Base-by-base conservation (phyloP, 768 basidiomycete genomes). In the Boletus reticulatus region DNA sequence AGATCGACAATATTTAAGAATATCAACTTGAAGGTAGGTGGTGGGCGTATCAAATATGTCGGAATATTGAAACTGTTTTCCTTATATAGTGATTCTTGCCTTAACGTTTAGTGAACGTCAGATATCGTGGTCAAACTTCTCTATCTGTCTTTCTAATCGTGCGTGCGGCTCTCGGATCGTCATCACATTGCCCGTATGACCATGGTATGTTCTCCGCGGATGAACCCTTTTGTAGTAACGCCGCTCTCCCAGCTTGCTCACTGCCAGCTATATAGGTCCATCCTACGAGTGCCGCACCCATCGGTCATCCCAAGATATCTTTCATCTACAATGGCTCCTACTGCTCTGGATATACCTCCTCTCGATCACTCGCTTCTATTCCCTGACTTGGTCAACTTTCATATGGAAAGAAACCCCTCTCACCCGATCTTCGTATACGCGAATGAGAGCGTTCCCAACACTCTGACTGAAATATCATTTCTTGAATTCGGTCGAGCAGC, bases 401-500 rank as follows among this genome's bases (percentile, higher is more conserved):
- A 66, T 39, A 61, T 67, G 48, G 51, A 62, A 16, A 60, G 44
- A 41, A 72, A 72, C 41, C 46, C 72, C 0, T 36, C 49, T n/a
- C 47, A 61, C 17, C 68, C 71, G 1, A 42, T 59, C 12, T 71
- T 59, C 31, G 51, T 58, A 6, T 67, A 60, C 42, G 13, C 48
- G 6, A 44, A 64, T 47, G 53, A 67, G 45, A 24, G 37, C n/a
- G 14, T 9, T 58, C 39, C 60, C 0, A 43, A 52, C 19, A 43
- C 47, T 2, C 37, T 50, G 46, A 68, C 56, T 16, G 61, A 65
- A 37, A 60, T 72, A n/a, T 60, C 63, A 6, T 57, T 62, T 29
- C 57, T 62, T 37, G 71, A 71, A 48, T 71, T 72, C 42, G 62
- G 63, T 45, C 60, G 62, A 20, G 69, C 70, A 6, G 47, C 61